These are phyloP conservation scores for Phyllosticta citriasiana DNA, from an alignment of 2,329 filamentous ascomycete species.

Conservation along the genomic window DNA sequence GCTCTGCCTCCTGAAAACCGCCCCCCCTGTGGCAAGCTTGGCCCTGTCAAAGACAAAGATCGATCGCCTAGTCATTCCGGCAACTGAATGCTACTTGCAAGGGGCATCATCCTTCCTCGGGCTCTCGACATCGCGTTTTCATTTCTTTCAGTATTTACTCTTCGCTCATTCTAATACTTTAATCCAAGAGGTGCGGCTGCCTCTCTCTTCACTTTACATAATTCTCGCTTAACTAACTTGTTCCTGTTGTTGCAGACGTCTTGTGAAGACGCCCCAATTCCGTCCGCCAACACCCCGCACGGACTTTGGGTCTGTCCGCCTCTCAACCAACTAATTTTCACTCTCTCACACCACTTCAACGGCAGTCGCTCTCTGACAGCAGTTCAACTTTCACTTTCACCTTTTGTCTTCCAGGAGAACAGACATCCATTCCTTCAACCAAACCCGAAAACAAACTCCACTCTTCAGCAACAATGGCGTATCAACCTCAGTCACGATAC, in stretches of 20 bases:
- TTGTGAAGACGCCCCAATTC: slow-evolving; percentile 12
- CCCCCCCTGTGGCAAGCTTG: slow-evolving; percentile 25
- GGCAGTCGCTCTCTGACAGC: slow-evolving; percentile 43
- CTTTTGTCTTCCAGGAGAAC: slow-evolving; percentile 28
- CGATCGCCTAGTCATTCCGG: slow-evolving; percentile 25
- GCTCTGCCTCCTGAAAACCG: slow-evolving; percentile 32
- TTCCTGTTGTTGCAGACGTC: slow-evolving; percentile 10
- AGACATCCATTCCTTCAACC: slow-evolving; percentile 37
- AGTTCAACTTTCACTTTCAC: slow-evolving; percentile 17
- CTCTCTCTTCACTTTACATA: slow-evolving; percentile 16
- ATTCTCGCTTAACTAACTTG: slow-evolving; percentile 10
- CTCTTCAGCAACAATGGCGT: slow-evolving; percentile 40
- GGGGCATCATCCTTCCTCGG: slow-evolving; percentile 25
- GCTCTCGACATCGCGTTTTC: slow-evolving; percentile 23
- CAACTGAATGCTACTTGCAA: slow-evolving; percentile 36
- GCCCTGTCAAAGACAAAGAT: slow-evolving; percentile 24
- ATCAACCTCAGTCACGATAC: slow-evolving; percentile 42
- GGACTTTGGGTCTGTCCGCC: slow-evolving; percentile 22
- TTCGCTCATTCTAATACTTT: slow-evolving; percentile 37
- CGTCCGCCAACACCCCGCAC: slow-evolving; percentile 14
- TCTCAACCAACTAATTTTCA: slow-evolving; percentile 46
- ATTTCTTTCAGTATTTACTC: slow-evolving; percentile 23
- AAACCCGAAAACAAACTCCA: slow-evolving; percentile 22
- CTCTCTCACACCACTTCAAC: slow-evolving; percentile 40
- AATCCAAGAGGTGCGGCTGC: slow-evolving; percentile 38